Evolutionary conservation across 75 land plant species (phyloP), one percentile per base, ranked within the genome.

Genomic region (Larix kaempferi): DNA sequence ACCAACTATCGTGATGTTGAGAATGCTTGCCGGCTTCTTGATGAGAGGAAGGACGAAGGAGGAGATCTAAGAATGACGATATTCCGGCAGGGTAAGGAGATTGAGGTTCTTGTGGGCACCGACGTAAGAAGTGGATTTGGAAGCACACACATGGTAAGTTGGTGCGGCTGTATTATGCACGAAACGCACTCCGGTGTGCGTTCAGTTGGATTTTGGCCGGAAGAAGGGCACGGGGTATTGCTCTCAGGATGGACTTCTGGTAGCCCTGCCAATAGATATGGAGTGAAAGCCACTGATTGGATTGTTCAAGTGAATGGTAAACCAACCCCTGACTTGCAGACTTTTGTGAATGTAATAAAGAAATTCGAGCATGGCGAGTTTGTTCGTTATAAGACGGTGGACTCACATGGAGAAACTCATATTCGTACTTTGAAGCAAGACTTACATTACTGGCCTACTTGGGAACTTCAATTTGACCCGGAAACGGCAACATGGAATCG

Each of bases 201-300:
- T 33, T 93, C 95, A 16, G 78, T 95, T 64, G 95, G 95, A 4
- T 92, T 90, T 80, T 86, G 92, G 59, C 98, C 95, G 13, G 90
- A 87, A 81, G 90, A 92, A 83, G n/a, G n/a, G n/a, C n/a, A n/a
- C 93, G 98, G 10, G 95, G 92, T 82, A 95, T 95, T 22, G 98
- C 92, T 4, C 92, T 90, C 81, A 89, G 89, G 52, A 73, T 90
- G 93, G 95, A 90, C 88, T 78, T 95, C 87, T 79, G 98, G 98
- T 21, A 94, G 98, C 77, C 98, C 98, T 12, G 98, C 76, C 0
- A 88, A 94, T 62, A 82, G 90, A 77, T 92, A 90, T 86, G 95
- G 95, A 27, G 76, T 94, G 25, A 88, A 92, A 81, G 90, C 95
- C 49, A 88, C 89, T 67, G 95, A 90, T 59, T 94, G 98, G 98